Evolutionary conservation across 1,284 basidiomycete genomes (phyloP).

Genomic region (Irpex sp.): DNA sequence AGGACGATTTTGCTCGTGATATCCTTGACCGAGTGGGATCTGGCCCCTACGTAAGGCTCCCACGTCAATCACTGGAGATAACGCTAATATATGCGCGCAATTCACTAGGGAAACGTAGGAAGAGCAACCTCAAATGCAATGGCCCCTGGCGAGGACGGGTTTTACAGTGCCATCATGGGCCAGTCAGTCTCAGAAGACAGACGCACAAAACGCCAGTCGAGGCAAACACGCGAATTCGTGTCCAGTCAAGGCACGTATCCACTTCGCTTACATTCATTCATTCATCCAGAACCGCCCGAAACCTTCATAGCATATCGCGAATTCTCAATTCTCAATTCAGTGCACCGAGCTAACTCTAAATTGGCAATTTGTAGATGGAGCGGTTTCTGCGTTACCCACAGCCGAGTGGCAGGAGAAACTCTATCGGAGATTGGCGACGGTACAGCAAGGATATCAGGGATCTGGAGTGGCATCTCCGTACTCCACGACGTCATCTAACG

Average conservation of each 20-base stretch:
- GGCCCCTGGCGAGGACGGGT: slow-evolving; percentile 53
- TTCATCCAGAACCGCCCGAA: not conserved
- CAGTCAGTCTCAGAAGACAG: slow-evolving; percentile 54
- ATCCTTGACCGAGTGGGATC: slow-evolving; percentile 70
- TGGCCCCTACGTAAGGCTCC: slow-evolving; percentile 63
- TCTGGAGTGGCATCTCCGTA: slow-evolving; percentile 9
- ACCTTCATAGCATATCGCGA: too few species aligned
- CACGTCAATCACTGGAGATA: not conserved
- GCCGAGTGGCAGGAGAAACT: slow-evolving; percentile 76
- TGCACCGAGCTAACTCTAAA: not conserved
- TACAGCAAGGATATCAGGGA: not conserved
- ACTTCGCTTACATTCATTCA: not conserved
- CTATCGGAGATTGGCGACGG: slow-evolving; percentile 44
- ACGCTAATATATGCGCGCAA: not conserved
- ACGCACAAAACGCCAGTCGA: slow-evolving; percentile 67
- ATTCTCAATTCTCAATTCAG: not conserved
- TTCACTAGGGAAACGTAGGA: slow-evolving; percentile 58
- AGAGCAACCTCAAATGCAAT: slow-evolving; percentile 40
- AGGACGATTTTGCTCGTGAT: slow-evolving; percentile 68
- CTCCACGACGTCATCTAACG: slow-evolving; percentile 4
- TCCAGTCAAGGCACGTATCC: slow-evolving; percentile 54
- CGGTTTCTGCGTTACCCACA: slow-evolving; percentile 60
- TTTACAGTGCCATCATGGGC: slow-evolving; percentile 67
- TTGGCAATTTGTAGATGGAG: slow-evolving; percentile 40
- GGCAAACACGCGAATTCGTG: slow-evolving; percentile 72